Evolutionary conservation across 768 basidiomycete species (phyloP).

Genomic region (Strobilomyces confusus): DNA sequence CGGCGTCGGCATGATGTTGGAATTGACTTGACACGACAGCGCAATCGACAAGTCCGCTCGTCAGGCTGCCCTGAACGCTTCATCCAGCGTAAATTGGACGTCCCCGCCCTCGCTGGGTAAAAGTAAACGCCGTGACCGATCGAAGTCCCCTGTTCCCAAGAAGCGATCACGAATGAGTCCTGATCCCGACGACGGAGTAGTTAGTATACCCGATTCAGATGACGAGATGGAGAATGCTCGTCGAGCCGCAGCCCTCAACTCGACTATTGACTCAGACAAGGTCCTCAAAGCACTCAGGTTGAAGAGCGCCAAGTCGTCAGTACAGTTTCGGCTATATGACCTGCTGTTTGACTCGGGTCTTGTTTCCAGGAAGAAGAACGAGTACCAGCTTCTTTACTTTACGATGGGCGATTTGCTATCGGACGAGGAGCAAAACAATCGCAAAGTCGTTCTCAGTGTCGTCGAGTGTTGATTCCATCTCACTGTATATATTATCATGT

Average conservation of each 20-base stretch:
- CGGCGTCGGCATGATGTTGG: conserved; percentile 1
- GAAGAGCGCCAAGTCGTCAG: conserved; percentile 44
- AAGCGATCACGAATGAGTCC: conserved; percentile 28
- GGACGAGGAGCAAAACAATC: conserved; percentile 43
- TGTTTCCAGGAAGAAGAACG: conserved; percentile 33
- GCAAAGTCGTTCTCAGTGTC: conserved; percentile 53
- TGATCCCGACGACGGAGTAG: conserved; percentile 26
- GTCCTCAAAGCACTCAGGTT: conserved; percentile 51
- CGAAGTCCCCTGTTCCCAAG: conserved; percentile 16
- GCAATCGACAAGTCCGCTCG: conserved; percentile 12
- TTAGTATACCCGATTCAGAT: conserved; percentile 22
- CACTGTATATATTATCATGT: conserved; percentile 24
- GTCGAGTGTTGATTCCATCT: conserved; percentile 24
- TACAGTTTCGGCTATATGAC: conserved; percentile 4
- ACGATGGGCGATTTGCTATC: conserved; percentile 64
- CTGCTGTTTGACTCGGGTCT: neutral
- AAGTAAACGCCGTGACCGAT: conserved; percentile 22
- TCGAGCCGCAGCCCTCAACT: neutral
- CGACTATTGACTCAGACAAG: conserved; percentile 27
- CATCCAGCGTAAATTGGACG: conserved; percentile 1
- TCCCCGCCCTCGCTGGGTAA: conserved; percentile 10
- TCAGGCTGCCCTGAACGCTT: conserved; percentile 17
- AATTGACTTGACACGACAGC: conserved; percentile 10
- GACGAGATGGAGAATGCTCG: conserved; percentile 5
- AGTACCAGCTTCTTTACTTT: conserved; percentile 84